Conservation (phyloP, 1,139 yeast species). For the Zygoascus meyerae region DNA sequence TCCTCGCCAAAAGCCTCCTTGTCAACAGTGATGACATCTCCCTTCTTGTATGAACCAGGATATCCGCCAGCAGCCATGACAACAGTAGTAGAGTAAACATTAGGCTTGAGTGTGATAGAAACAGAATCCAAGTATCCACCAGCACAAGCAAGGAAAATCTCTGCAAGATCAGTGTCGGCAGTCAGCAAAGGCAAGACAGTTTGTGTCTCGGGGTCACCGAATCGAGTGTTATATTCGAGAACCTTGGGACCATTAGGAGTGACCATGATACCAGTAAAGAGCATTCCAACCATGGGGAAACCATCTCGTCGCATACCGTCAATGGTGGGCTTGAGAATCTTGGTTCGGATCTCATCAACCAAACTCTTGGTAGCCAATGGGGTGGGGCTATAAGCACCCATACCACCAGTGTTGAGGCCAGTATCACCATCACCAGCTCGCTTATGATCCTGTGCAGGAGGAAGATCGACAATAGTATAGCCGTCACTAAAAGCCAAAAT, state of each 20-base stretch:
- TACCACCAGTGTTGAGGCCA: constrained; percentile 97
- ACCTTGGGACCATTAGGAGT: constrained; percentile 85
- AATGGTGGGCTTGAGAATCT: constrained; percentile 82
- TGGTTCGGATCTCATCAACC: constrained; percentile 60
- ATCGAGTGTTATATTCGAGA: constrained; percentile 93
- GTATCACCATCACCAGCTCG: constrained; percentile 89
- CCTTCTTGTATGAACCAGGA: constrained; percentile 81
- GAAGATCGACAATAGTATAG: constrained; percentile 81
- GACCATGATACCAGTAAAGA: constrained; percentile 95
- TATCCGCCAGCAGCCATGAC: constrained; percentile 97
- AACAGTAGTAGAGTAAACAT: constrained; percentile 78
- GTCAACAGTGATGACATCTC: constrained; percentile 69
- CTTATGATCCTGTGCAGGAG: constrained; percentile 98
- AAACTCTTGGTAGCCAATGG: constrained; percentile 77
- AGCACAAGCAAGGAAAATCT: constrained; percentile 87
- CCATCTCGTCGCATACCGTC: constrained; percentile 97
- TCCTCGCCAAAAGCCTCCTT: constrained; percentile 39
- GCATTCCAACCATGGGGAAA: constrained; percentile 89
- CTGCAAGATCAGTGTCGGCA: constrained; percentile 83
- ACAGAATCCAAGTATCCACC: constrained; percentile 92
- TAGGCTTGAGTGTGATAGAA: constrained; percentile 52
- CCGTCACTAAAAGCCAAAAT: constrained; percentile 93
- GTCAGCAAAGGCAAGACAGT: constrained; percentile 83
- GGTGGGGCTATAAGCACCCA: constrained; percentile 99
- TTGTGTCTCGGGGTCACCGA: constrained; percentile 99